phyloP scores from a whole-genome alignment of 345 rosid species.

The Raphanus raphanistrum region DNA sequence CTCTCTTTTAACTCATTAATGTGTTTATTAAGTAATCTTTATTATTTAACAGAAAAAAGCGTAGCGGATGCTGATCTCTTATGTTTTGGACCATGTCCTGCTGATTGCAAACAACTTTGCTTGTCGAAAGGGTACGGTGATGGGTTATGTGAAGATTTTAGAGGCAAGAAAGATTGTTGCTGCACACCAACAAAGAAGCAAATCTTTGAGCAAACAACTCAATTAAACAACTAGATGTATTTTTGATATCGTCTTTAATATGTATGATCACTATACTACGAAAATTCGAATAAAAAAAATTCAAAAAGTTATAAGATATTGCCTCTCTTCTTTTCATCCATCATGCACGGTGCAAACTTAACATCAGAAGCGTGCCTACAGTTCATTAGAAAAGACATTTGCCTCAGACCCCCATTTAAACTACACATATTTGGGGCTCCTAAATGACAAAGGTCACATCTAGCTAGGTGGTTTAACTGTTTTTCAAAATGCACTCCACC shows the following conservation, averaged over 20 bases:
- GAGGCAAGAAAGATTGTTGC: background rate
- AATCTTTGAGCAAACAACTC: background rate
- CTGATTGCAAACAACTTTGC: background rate
- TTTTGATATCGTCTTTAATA: background rate
- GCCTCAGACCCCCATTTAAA: too few relatives aligned
- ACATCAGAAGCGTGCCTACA: too few relatives aligned
- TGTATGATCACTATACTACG: background rate
- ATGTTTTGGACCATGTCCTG: conserved; percentile 5
- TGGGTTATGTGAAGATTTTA: background rate
- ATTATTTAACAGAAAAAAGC: background rate
- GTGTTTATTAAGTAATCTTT: background rate
- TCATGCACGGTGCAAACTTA: background rate
- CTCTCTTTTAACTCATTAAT: background rate
- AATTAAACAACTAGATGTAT: background rate
- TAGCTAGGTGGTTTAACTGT: too few relatives aligned
- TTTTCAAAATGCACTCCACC: too few relatives aligned
- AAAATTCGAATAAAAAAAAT: background rate
- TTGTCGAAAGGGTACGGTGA: background rate
- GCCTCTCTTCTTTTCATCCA: background rate
- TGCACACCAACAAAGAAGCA: background rate
- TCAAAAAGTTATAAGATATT: background rate
- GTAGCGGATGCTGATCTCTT: background rate
- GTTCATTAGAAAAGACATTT: too few relatives aligned
- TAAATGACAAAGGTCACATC: too few relatives aligned
- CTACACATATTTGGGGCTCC: too few relatives aligned